A percentile compares a stretch with the other conserved stretches of the same genome.
Evolutionary conservation across 75 land plant species (phyloP).

Genomic region (Adiantum capillusveneris): DNA sequence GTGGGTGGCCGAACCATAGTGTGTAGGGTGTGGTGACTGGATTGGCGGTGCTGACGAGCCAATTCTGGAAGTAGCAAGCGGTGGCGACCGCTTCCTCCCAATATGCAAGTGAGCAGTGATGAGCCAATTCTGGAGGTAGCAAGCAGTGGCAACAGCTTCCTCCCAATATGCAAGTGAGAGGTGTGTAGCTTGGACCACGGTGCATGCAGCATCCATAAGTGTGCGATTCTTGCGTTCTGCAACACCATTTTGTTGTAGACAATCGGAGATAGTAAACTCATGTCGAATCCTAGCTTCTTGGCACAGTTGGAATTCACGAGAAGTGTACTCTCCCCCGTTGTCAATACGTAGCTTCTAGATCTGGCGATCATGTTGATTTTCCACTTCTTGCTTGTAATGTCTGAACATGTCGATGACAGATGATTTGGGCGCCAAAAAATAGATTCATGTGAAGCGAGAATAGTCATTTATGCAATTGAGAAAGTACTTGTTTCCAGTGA

Average conservation of each 20-base stretch:
- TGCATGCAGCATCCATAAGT: neutral
- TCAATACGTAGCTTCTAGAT: constrained; percentile 2
- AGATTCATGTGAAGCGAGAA: neutral
- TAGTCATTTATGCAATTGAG: no score
- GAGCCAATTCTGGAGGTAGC: neutral
- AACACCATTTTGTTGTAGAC: constrained; percentile 14
- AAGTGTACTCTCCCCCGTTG: no score
- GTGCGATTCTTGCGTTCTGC: constrained; percentile 5
- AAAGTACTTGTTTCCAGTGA: no score
- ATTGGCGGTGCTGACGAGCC: neutral
- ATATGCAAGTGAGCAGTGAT: neutral
- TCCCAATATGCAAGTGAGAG: constrained; percentile 4
- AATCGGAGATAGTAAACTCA: neutral
- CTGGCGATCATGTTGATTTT: neutral
- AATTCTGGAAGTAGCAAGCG: no score
- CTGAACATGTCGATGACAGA: neutral
- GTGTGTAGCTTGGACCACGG: neutral
- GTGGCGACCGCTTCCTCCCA: no score
- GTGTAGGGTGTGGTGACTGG: neutral
- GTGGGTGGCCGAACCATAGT: no score
- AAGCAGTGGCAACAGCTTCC: constrained; percentile 11
- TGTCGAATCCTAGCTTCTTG: constrained; percentile 5
- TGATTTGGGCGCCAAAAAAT: no score
- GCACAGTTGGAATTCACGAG: constrained; percentile 11
- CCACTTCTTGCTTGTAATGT: neutral